Base-by-base conservation (phyloP, 257 asterid genomes). In the Solanum bukasovii region DNA sequence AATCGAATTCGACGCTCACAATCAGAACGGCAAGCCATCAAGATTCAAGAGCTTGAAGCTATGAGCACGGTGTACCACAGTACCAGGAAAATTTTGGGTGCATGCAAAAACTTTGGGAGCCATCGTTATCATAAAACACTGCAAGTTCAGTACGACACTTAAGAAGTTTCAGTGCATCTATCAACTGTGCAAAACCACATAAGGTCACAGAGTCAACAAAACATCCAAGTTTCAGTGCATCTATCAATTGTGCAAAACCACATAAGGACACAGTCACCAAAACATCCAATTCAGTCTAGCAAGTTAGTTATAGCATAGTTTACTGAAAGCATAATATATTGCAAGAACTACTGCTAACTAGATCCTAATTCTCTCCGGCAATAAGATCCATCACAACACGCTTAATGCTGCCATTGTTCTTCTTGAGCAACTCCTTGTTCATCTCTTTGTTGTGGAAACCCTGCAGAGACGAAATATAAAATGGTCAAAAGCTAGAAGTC, bases 311-410 rank as follows among this genome's bases (percentile, higher is more conserved):
- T 14, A 81, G 11, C 44, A 23, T 37, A 81, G 44, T 18, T 20
- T 16, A 81, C 25, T 46, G 42, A 44, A 44, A 81, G 42, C 68
- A 16, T 14, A 35, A 46, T 49, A 18, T 81, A 81, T 25, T 81
- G 85, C 31, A 13, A 46, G 25, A 81, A 18, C 18, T 81, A 46
- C 40, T 49, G 21, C 20, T 31, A 49, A 29, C 42, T 81, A 27
- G 68, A 21, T 81, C 40, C 83, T 89, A 91, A 23, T 61, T 75
- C 92, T 94, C 96, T 11, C 87, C 91, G 59, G 89, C 88, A 23
- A 94, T 90, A 38, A 96, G 98, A 87, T 94, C 97, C 99, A 97
- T 93, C 38, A 94, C 98, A 14, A 93, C 97, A 2, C 94, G 96
- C 92, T 92, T 94, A 82, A 97, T 93, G 44, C 98, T 95, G 84